These are phyloP conservation scores for Thyridium curvatum DNA, from an alignment of 2,329 filamentous ascomycete species.

Conservation along the genomic window DNA sequence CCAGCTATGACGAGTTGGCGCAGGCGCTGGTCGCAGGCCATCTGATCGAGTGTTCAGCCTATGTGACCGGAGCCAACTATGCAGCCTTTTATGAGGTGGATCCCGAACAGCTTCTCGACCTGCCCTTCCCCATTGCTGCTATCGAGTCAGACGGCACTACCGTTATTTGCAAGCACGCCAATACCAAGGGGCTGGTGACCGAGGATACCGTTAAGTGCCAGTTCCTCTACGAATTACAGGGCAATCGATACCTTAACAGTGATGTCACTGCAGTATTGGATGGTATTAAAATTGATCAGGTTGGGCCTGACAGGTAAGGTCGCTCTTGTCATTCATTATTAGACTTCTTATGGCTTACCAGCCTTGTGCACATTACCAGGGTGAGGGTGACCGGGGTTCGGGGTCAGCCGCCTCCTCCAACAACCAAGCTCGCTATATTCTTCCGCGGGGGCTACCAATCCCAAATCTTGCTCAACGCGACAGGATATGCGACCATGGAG, in stretches of 20 bases:
- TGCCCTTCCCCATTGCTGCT: conserved; percentile 31
- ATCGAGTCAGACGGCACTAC: conserved; percentile 22
- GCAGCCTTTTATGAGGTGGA: conserved; percentile 37
- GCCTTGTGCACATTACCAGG: not conserved
- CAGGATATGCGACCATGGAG: conserved; percentile 37
- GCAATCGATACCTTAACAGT: conserved; percentile 38
- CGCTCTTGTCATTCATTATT: too few relatives aligned
- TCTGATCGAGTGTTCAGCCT: conserved; percentile 47
- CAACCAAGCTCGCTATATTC: conserved; percentile 45
- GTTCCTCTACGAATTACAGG: conserved; percentile 12
- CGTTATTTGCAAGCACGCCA: conserved; percentile 26
- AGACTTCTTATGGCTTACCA: too few relatives aligned
- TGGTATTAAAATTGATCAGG: conserved; percentile 26
- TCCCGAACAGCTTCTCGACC: conserved; percentile 17
- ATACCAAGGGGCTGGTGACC: conserved; percentile 28
- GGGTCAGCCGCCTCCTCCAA: conserved; percentile 37
- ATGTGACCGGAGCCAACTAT: conserved; percentile 49
- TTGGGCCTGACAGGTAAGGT: conserved; percentile 20
- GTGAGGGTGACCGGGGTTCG: conserved; percentile 32
- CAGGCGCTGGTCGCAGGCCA: conserved; percentile 12
- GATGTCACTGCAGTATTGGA: conserved; percentile 36
- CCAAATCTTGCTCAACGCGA: conserved; percentile 36
- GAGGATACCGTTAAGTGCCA: conserved; percentile 6
- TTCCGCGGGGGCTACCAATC: conserved; percentile 41
- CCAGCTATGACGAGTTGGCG: too few relatives aligned